Base-by-base conservation (phyloP, 73 alveolate genomes). In the Uronychia setigera region DNA sequence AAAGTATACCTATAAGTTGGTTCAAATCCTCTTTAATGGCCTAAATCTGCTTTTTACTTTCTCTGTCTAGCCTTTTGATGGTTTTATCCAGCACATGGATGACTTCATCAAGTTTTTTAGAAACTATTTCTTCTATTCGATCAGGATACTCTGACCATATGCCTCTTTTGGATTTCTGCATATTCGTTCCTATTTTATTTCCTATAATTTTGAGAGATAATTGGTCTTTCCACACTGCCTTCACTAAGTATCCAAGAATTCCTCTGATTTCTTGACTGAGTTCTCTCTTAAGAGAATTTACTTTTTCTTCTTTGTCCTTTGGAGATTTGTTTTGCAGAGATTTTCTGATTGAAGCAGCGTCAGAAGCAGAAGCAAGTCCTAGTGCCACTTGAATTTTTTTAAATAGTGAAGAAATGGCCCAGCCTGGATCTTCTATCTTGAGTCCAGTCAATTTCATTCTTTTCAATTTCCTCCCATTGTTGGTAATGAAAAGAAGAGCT, bases 171-270 rank as follows among this genome's bases (percentile, higher is more conserved):
- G 5, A 5, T 11, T 11, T 5, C 19, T 19, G n/a, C 5, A 46
- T 5, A 19, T 5, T 11, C 5, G 67, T 46, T 46, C n/a, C 67
- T 11, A 46, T 46, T 5, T 19, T 5, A 11, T 19, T 46, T 46
- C 67, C 67, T 46, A 46, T 46, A 19, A 46, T 46, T 46, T 46
- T 5, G n/a, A 46, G 5, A 11, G 67, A 46, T 19, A 46, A 11
- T 46, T 46, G 67, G 67, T 46, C 67, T 46, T 46, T 46, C 67
- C 67, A 46, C 67, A 46, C 67, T 19, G 67, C 67, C 19, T 46
- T 46, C 19, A 46, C 67, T 46, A 46, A 19, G 67, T 46, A 46
- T 19, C 67, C 67, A 5, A 46, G 5, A 19, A 11, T 46, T 5
- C n/a, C 67, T 46, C 67, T 46, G 67, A 46, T 46, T 5, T 19